Conservation (phyloP, 2,329 filamentous ascomycete species). For the Talaromyces amestolkiae region DNA sequence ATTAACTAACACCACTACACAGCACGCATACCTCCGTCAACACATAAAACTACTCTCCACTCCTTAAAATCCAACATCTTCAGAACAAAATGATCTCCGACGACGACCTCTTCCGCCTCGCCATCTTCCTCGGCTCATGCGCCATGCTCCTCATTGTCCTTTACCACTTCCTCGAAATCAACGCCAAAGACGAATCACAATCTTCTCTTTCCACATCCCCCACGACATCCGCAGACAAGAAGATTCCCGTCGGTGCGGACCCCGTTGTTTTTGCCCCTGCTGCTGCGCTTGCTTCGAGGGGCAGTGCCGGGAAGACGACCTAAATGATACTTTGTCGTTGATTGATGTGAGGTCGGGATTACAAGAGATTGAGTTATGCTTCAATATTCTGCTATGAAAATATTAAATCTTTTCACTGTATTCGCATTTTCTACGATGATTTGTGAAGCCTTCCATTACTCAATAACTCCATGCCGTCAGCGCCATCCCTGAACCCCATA, state of each 20-base stretch:
- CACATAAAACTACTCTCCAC: not conserved
- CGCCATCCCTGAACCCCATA: not conserved
- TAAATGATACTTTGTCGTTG: not conserved
- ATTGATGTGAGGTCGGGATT: not conserved
- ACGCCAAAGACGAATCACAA: slow-evolving; percentile 59
- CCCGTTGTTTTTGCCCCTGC: slow-evolving; percentile 16
- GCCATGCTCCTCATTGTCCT: slow-evolving; percentile 90
- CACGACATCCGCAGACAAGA: slow-evolving; percentile 12
- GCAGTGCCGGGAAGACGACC: slow-evolving; percentile 8
- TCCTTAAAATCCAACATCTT: not conserved
- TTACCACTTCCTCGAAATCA: slow-evolving; percentile 96
- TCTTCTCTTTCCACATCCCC: not conserved
- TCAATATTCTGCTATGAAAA: not conserved
- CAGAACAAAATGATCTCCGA: slow-evolving; percentile 80
- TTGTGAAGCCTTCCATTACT: not conserved
- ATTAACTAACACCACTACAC: not conserved
- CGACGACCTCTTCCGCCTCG: slow-evolving; percentile 82
- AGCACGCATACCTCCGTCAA: not conserved
- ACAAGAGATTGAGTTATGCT: not conserved
- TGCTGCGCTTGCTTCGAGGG: slow-evolving; percentile 16
- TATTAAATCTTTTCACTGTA: not conserved
- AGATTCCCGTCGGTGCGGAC: slow-evolving; percentile 17
- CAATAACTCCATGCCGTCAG: not conserved
- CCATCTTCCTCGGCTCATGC: slow-evolving; percentile 85
- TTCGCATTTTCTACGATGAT: not conserved